Base-by-base conservation (phyloP, 2,329 filamentous ascomycete genomes). In the Penicillium sp. region DNA sequence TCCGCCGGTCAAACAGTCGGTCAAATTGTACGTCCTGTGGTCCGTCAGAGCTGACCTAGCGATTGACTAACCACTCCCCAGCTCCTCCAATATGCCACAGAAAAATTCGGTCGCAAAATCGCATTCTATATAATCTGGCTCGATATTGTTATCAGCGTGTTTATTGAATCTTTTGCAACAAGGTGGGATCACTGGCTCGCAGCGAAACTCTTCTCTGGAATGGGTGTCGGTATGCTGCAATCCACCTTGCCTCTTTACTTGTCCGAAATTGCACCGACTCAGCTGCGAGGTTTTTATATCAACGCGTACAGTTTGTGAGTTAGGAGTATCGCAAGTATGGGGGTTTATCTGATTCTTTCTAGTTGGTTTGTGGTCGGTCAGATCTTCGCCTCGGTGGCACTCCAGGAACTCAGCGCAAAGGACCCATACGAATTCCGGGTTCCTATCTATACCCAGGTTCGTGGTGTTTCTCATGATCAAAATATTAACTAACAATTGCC, bases 301-400 rank as follows among this genome's bases (percentile, higher is more conserved):
- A 78, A 79, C 60, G 68, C 70, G 7, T 78, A 79, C 56, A 76
- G 68, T 50, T 73, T 78, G 61, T 75, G 42, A 58, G 71, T 65
- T 8, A 1, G 2, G 4, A 12, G 15, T 6, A n/a, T 27, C 7
- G 25, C 6, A 25, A 25, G 4, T 25, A 25, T 25, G 25, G 25
- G 25, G 6, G 25, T 25, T 25, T 25, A 6, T 25, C 25, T 31
- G 9, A 29, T 4, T 21, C 5, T 8, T 8, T 47, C 3, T 42
- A 71, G 68, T 49, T 81, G 79, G 79, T 80, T 75, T 60, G 73
- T 75, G 1, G 31, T 80, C 0, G 79, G 79, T 1, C 70, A 72
- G n/a, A 73, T 81, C 35, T 77, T 76, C 38, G 77, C 75, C 2
- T 75, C 73, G 5, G 69, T 81, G 0, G 77, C 77, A 1, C 65